Evolutionary conservation across 1,284 basidiomycete genomes (phyloP).

Genomic region (Sphaerobolus stellatus): DNA sequence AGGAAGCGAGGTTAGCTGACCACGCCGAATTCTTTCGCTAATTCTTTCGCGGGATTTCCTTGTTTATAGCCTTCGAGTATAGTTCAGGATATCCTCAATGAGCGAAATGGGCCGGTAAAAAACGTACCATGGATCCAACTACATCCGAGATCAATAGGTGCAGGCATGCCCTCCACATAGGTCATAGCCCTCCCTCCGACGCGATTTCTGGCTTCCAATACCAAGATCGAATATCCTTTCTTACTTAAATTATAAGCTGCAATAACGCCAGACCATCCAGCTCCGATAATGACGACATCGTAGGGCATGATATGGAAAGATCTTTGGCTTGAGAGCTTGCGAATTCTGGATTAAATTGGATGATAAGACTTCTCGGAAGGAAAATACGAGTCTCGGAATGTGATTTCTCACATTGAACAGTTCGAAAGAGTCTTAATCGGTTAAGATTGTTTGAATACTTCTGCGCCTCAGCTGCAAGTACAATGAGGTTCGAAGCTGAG

Average conservation of each 20-base stretch:
- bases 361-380: no score
- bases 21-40: constrained; percentile 38
- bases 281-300: constrained; percentile 38
- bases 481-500: no score
- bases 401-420: no score
- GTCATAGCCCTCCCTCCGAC: constrained; percentile 45
- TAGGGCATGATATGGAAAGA: no score
- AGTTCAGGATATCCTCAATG: constrained; percentile 16
- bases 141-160: constrained; percentile 42
- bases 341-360: no score
- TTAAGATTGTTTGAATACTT: no score
- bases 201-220: constrained; percentile 46
- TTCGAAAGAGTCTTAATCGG: no score
- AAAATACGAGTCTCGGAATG: no score
- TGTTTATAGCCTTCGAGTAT: constrained; percentile 31
- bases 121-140: constrained; percentile 45
- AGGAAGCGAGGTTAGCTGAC: constrained; percentile 16
- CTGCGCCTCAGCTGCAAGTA: no score
- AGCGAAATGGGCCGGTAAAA: not conserved
- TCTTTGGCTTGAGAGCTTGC: no score
- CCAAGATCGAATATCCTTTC: constrained; percentile 37
- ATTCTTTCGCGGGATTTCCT: constrained; percentile 39
- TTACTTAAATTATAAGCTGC: constrained; percentile 39
- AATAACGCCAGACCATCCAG: constrained; percentile 44
- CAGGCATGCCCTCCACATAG: constrained; percentile 26